Percentiles rank a stretch among this genome's conserved stretches.
Conservation (phyloP, 768 basidiomycete species). For the Suillus alpinus region DNA sequence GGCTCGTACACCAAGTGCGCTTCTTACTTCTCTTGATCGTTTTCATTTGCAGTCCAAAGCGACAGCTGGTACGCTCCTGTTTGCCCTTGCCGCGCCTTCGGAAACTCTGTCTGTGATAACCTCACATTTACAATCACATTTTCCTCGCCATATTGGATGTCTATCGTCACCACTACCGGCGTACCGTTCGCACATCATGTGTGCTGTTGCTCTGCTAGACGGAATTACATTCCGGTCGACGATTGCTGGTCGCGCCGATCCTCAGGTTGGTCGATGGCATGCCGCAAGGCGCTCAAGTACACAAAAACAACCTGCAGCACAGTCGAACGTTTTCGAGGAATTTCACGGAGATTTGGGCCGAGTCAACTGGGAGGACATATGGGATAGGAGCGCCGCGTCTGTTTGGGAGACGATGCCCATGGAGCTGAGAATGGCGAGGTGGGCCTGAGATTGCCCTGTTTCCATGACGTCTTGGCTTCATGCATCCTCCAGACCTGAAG, state of each 20-base stretch:
- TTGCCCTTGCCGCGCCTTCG: slow-evolving; percentile 25
- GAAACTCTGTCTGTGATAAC: slow-evolving; percentile 37
- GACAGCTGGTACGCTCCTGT: slow-evolving; percentile 15
- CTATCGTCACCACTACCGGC: slow-evolving; percentile 49
- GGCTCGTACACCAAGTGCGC: slow-evolving; percentile 2
- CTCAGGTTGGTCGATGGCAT: slow-evolving; percentile 75
- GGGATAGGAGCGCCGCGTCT: slow-evolving; percentile 34
- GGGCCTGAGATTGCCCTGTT: neutral
- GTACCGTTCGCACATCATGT: slow-evolving; percentile 30
- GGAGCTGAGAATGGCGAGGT: slow-evolving; percentile 40
- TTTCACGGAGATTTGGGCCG: slow-evolving; percentile 5
- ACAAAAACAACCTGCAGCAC: slow-evolving; percentile 1
- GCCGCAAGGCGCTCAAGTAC: slow-evolving; percentile 38
- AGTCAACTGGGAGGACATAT: slow-evolving; percentile 52
- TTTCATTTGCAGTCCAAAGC: slow-evolving; percentile 1
- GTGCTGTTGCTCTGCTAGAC: slow-evolving; percentile 48
- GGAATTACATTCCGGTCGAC: slow-evolving; percentile 59
- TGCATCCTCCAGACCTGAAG: slow-evolving; percentile 15
- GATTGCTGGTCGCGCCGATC: slow-evolving; percentile 53
- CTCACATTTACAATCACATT: slow-evolving; percentile 37
- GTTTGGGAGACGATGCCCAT: slow-evolving; percentile 30
- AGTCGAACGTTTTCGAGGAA: slow-evolving; percentile 5
- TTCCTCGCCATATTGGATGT: slow-evolving; percentile 53
- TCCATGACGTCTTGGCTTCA: neutral
- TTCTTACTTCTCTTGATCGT: neutral